Evolutionary conservation across 345 rosid species (phyloP).

Genomic region (Corchorus capsularis): DNA sequence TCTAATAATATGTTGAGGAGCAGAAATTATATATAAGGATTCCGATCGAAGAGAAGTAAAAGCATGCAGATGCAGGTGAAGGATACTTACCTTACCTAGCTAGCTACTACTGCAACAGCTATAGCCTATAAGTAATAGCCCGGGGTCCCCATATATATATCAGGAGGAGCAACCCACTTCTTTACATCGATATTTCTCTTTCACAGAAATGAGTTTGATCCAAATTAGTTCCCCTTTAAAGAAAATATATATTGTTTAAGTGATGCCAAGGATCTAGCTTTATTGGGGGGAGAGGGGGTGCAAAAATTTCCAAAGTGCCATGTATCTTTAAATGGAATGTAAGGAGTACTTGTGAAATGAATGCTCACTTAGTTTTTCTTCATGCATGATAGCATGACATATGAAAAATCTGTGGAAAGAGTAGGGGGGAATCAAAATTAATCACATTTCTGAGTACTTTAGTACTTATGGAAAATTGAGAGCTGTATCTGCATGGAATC

Average conservation of each 20-base stretch:
- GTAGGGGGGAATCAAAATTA: conserved; percentile 29
- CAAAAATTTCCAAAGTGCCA: conserved; percentile 1
- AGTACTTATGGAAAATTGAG: conserved; percentile 25
- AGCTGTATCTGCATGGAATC: conserved; percentile 35
- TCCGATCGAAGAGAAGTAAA: neutral
- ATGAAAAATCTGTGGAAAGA: conserved; percentile 22
- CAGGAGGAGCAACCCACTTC: neutral
- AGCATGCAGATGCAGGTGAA: neutral
- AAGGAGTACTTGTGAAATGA: conserved; percentile 26
- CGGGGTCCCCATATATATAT: no score
- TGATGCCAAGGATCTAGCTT: conserved; percentile 1
- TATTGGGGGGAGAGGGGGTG: neutral
- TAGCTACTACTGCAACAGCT: neutral
- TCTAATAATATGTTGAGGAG: neutral
- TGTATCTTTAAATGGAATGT: conserved; percentile 27
- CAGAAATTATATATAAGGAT: neutral
- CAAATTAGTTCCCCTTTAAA: neutral
- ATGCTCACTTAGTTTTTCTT: conserved; percentile 18
- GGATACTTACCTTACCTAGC: conserved; percentile 1
- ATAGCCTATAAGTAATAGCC: neutral
- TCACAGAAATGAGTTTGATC: conserved; percentile 10
- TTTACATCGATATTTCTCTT: neutral
- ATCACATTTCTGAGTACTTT: conserved; percentile 27
- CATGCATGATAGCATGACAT: conserved; percentile 35
- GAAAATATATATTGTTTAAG: neutral